These are phyloP conservation scores for Penicillium riverlandense DNA, from an alignment of 495 filamentous ascomycete genomes.

Conservation along the genomic window DNA sequence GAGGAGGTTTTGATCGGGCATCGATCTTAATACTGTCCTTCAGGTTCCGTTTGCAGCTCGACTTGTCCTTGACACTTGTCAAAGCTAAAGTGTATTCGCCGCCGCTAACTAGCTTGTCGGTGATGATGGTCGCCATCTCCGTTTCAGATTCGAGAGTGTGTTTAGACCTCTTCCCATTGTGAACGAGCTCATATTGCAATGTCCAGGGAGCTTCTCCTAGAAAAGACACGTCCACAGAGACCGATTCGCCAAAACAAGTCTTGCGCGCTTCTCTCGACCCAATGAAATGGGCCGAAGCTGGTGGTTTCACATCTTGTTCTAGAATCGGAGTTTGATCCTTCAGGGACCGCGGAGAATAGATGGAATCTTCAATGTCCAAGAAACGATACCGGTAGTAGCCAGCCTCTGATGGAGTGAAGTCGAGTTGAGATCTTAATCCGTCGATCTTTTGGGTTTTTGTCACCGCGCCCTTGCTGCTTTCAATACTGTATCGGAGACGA, in stretches of 20 bases:
- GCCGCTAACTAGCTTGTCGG: constrained; percentile 62
- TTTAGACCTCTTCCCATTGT: constrained; percentile 74
- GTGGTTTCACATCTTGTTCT: constrained; percentile 87
- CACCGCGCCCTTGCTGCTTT: constrained; percentile 49
- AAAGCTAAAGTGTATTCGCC: constrained; percentile 84
- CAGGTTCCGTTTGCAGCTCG: constrained; percentile 74
- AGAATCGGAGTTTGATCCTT: constrained; percentile 51
- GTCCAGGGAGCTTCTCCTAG: constrained; percentile 78
- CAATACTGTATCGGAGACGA: constrained; percentile 61
- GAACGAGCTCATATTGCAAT: constrained; percentile 91
- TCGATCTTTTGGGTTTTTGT: constrained; percentile 45
- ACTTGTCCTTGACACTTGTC: constrained; percentile 76
- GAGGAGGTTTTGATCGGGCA: constrained; percentile 79
- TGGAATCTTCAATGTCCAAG: constrained; percentile 65
- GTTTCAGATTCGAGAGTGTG: constrained; percentile 55
- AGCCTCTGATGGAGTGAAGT: constrained; percentile 72
- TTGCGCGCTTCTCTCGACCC: constrained; percentile 43
- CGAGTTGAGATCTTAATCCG: constrained; percentile 68
- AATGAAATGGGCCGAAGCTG: constrained; percentile 70
- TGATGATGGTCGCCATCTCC: constrained; percentile 59
- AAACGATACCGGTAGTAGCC: constrained; percentile 87
- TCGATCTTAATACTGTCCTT: constrained; percentile 75
- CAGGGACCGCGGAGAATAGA: constrained; percentile 54
- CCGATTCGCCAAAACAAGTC: constrained; percentile 75
- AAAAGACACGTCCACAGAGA: constrained; percentile 64